phyloP scores from a whole-genome alignment of 2,329 filamentous ascomycete species.

The Tetracladium maxilliforme region DNA sequence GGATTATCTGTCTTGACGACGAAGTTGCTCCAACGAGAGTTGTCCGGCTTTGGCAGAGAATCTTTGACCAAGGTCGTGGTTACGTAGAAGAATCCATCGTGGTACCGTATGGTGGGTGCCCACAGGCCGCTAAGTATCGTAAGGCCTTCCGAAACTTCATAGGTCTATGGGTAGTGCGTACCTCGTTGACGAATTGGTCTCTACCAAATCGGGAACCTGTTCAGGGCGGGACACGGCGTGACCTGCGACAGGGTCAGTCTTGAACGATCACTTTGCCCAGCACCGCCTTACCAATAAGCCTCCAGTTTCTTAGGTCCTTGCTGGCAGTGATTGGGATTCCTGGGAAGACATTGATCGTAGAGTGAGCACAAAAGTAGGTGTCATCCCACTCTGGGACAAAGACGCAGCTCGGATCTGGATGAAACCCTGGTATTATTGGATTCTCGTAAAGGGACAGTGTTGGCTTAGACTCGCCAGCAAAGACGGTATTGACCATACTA shows the following conservation, averaged over 20 bases:
- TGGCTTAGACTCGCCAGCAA: slow-evolving; percentile 1
- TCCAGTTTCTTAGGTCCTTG: slow-evolving; percentile 19
- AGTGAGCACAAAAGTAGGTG: slow-evolving; percentile 23
- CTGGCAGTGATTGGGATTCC: slow-evolving; percentile 23
- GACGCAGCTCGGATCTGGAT: slow-evolving; percentile 24
- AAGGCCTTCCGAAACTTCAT: no score
- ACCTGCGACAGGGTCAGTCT: slow-evolving; percentile 10
- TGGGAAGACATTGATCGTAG: slow-evolving; percentile 23
- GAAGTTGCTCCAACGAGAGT: slow-evolving; percentile 23
- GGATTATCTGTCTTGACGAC: slow-evolving; percentile 28
- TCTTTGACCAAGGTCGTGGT: slow-evolving; percentile 13
- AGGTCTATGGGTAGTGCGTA: no score
- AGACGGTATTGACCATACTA: slow-evolving; percentile 1
- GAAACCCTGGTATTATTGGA: slow-evolving; percentile 25
- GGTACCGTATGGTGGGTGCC: slow-evolving; percentile 22
- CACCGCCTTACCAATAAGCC: slow-evolving; percentile 13
- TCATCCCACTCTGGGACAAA: slow-evolving; percentile 15
- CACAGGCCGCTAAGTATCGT: no score
- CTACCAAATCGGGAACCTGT: slow-evolving; percentile 20
- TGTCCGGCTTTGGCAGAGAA: slow-evolving; percentile 17
- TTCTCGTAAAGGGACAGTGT: slow-evolving; percentile 10
- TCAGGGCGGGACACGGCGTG: slow-evolving; percentile 16
- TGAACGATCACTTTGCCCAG: slow-evolving; percentile 3
- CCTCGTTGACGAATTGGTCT: slow-evolving; percentile 16
- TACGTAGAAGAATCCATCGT: slow-evolving; percentile 21